Evolutionary conservation across 345 rosid genomes (phyloP).

Genomic region (Ceriops decandra): DNA sequence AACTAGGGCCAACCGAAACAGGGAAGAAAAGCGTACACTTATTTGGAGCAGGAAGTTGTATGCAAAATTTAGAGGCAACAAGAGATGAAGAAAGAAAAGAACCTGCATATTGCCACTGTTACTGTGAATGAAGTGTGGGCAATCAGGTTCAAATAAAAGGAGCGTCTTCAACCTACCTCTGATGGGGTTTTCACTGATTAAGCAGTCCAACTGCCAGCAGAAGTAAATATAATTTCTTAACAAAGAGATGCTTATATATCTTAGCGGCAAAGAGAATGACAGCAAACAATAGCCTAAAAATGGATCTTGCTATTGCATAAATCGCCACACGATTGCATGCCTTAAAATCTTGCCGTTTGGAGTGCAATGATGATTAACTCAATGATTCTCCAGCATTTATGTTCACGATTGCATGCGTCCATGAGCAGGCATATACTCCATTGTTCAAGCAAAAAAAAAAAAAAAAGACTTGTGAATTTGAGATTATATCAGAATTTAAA

Average conservation of each 20-base stretch:
- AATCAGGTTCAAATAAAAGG: slow-evolving; percentile 86
- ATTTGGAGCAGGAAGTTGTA: neutral
- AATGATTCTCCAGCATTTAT: neutral
- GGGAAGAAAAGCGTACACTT: neutral
- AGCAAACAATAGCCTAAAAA: neutral
- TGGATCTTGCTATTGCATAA: neutral
- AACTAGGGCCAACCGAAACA: too few relatives aligned
- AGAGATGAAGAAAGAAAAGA: slow-evolving; percentile 10
- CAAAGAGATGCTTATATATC: too few relatives aligned
- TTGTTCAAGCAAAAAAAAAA: too few relatives aligned
- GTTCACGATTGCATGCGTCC: neutral
- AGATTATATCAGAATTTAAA: too few relatives aligned
- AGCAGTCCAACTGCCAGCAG: slow-evolving; percentile 60
- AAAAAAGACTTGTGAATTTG: too few relatives aligned
- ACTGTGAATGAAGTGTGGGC: slow-evolving; percentile 83
- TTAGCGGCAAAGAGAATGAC: neutral
- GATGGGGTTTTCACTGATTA: slow-evolving; percentile 48
- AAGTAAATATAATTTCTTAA: too few relatives aligned
- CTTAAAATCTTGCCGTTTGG: too few relatives aligned
- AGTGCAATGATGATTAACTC: too few relatives aligned
- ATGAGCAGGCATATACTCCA: too few relatives aligned
- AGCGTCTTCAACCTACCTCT: slow-evolving; percentile 91
- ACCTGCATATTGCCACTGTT: slow-evolving; percentile 98
- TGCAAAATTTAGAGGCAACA: slow-evolving; percentile 1
- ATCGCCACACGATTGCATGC: too few relatives aligned